phyloP scores from a whole-genome alignment of 345 rosid species.

The Jatropha curcas region DNA sequence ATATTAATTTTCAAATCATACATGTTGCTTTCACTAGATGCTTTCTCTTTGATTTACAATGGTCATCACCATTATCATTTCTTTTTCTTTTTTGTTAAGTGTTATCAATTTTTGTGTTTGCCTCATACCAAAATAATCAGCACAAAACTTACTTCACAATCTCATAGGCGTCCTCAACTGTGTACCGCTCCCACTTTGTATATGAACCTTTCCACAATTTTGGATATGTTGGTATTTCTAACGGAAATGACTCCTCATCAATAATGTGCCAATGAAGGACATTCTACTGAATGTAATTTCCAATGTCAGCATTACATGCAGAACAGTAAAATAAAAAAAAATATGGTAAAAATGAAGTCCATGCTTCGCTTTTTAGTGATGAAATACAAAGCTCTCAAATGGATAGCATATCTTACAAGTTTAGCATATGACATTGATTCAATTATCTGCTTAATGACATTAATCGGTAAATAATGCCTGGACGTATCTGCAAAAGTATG shows the following conservation, averaged over 20 bases:
- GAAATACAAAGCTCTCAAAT: constrained; percentile 17
- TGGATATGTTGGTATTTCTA: constrained; percentile 82
- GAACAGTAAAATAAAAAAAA: constrained; percentile 14
- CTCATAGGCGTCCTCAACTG: constrained; percentile 85
- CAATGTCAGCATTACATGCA: constrained; percentile 31
- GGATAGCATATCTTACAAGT: constrained; percentile 58
- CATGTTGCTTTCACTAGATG: background rate
- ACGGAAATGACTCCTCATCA: constrained; percentile 87
- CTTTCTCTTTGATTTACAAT: background rate
- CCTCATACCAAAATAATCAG: constrained; percentile 3
- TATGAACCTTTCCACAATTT: constrained; percentile 91
- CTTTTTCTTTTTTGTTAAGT: background rate
- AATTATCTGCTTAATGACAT: constrained; percentile 73
- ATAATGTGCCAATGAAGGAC: constrained; percentile 98
- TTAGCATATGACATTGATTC: constrained; percentile 97
- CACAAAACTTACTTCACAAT: constrained; percentile 66
- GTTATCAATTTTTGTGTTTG: background rate
- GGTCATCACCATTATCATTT: background rate
- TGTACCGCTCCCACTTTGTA: constrained; percentile 84
- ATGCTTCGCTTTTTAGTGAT: constrained; percentile 6
- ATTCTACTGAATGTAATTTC: constrained; percentile 63
- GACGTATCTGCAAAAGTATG: constrained; percentile 73
- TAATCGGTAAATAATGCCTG: constrained; percentile 75
- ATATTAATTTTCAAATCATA: background rate
- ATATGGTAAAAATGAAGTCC: constrained; percentile 11